Evolutionary conservation across 495 filamentous ascomycete genomes (phyloP).

Genomic region (Penicillium waksmanii): DNA sequence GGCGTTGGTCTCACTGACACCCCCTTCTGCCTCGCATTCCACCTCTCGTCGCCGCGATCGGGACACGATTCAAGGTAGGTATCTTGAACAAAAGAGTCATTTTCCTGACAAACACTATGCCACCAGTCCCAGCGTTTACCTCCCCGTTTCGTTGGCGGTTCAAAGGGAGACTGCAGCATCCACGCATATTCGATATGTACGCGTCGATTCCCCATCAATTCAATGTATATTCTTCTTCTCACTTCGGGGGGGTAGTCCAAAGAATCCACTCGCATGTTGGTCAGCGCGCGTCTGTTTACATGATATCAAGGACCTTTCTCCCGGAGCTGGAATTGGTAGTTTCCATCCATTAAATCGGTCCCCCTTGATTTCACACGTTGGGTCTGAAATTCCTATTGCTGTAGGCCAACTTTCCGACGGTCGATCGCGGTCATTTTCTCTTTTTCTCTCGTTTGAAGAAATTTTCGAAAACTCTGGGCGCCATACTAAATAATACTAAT

Average conservation of each 20-base stretch:
- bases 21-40: background rate
- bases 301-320: background rate
- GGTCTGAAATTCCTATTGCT: constrained; percentile 22
- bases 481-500: too few species aligned
- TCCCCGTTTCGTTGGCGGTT: constrained; percentile 6
- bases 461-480: too few species aligned
- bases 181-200: constrained; percentile 23
- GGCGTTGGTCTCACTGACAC: background rate
- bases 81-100: constrained; percentile 6
- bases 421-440: background rate
- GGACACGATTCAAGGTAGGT: background rate
- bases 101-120: constrained; percentile 18
- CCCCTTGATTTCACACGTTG: constrained; percentile 19
- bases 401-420: background rate
- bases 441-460: background rate
- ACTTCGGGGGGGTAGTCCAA: constrained; percentile 16
- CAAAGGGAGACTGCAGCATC: constrained; percentile 12
- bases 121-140: constrained; percentile 21
- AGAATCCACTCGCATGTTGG: constrained; percentile 12
- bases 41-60: constrained; percentile 1
- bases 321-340: constrained; percentile 17
- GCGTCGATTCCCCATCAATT: constrained; percentile 22
- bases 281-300: too few species aligned
- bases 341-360: constrained; percentile 25
- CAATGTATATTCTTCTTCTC: constrained; percentile 19